Base-by-base conservation (phyloP, 1,139 yeast genomes). In the Debaryomyces coudertii region DNA sequence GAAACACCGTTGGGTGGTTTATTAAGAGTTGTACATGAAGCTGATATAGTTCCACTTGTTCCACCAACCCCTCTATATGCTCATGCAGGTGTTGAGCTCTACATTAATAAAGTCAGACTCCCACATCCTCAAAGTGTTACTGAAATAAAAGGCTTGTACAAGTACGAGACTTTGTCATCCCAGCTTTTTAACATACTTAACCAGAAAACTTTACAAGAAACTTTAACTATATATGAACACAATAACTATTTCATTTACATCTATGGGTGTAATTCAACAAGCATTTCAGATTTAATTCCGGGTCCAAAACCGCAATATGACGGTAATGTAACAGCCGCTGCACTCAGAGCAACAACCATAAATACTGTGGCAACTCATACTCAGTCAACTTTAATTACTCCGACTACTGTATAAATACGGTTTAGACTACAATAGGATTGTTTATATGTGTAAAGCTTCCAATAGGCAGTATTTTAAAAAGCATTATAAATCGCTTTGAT, bases 31-130 rank as follows among this genome's bases (percentile, higher is more conserved):
- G 33, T 27, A 9, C 40, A 37, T 22, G 40, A 25, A 25, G 40
- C 30, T n/a, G 40, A 37, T 27, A 37, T 37, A 9, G 40, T 37
- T 14, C 40, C 40, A 12, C 33, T 25, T 14, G 12, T 37, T 25
- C 40, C 40, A 20, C 40, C 40, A 8, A 37, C 40, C n/a, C 33
- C 33, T 12, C 15, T 37, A 14, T 37, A 24, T 15, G 40, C 40
- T n/a, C 40, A 37, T 37, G 33, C 22, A 16, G 40, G 40, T 37
- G 33, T 37, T 37, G 40, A 37, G 23, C 20, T 37, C 15, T 37
- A 37, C 15, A 37, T 37, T n/a, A 37, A 37, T 24, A 37, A 37
- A 18, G 33, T 25, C 14, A 24, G 28, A 15, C 33, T 37, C 20
- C 40, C 40, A 9, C 40, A 37, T 16, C 33, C 40, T 12, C 30